phyloP scores from a whole-genome alignment of 2,329 filamentous ascomycete genomes.

The Mycogone perniciosa region DNA sequence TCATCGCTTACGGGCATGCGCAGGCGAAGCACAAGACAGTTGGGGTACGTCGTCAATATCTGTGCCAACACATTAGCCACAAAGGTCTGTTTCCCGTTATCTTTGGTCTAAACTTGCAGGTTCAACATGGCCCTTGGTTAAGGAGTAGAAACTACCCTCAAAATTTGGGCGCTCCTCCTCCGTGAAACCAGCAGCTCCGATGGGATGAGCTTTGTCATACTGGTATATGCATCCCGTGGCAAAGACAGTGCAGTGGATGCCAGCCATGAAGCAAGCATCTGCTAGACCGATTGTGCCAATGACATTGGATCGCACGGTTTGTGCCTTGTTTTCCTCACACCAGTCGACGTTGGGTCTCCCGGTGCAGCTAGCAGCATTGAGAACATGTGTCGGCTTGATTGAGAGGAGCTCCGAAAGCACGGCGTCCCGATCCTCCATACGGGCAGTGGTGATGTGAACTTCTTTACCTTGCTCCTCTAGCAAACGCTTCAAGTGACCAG shows the following conservation, averaged over 20 bases:
- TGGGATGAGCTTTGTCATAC: constrained; percentile 54
- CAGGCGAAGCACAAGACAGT: constrained; percentile 57
- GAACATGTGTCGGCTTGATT: constrained; percentile 58
- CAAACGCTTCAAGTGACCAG: constrained; percentile 52
- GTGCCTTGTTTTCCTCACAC: constrained; percentile 64
- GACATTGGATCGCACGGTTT: constrained; percentile 61
- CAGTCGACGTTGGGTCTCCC: constrained; percentile 64
- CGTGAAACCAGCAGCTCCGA: constrained; percentile 52
- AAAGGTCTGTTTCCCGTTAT: background rate
- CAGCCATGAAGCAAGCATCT: constrained; percentile 52
- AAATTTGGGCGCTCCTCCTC: constrained; percentile 62
- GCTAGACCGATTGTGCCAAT: constrained; percentile 58
- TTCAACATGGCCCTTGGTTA: constrained; percentile 60
- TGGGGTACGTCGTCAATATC: constrained; percentile 56
- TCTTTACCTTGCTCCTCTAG: constrained; percentile 55
- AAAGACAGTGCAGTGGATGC: constrained; percentile 59
- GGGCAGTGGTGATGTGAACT: constrained; percentile 53
- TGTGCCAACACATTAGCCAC: constrained; percentile 20
- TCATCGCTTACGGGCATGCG: constrained; percentile 66
- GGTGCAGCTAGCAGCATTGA: constrained; percentile 61
- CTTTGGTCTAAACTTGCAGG: constrained; percentile 19
- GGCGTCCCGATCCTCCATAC: constrained; percentile 57
- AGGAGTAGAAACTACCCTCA: constrained; percentile 60
- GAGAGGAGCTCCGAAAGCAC: constrained; percentile 51
- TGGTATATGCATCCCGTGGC: constrained; percentile 63